Conservation (phyloP, 2,329 filamentous ascomycete genomes). For the Cladosporium sp. region DNA sequence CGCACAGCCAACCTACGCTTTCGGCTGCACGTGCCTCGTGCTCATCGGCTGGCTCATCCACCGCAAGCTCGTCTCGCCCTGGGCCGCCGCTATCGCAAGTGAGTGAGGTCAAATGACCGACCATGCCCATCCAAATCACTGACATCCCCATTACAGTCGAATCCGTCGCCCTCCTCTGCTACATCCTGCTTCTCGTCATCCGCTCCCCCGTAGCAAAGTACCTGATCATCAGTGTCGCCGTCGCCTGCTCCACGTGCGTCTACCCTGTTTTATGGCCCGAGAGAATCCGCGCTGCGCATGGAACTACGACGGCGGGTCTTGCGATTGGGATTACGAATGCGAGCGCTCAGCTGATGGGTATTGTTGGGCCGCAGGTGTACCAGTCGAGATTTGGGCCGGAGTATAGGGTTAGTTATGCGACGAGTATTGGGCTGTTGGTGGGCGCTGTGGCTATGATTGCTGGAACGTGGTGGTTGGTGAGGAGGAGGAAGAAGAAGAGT, state of each 20-base stretch:
- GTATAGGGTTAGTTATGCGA: constrained; percentile 41
- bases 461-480: constrained; percentile 23
- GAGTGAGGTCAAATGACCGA: not conserved
- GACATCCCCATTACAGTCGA: constrained; percentile 29
- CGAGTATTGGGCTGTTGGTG: constrained; percentile 38
- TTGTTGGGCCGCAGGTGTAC: constrained; percentile 45
- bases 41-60: constrained; percentile 27
- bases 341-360: constrained; percentile 40
- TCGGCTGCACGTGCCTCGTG: constrained; percentile 26
- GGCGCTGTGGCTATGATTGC: constrained; percentile 29
- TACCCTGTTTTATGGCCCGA: constrained; percentile 46
- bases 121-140: not conserved
- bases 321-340: constrained; percentile 43
- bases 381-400: constrained; percentile 42
- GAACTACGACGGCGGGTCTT: constrained; percentile 42
- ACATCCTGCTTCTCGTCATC: constrained; percentile 43
- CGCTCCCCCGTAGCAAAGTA: constrained; percentile 40
- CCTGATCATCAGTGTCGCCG: constrained; percentile 44
- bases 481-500: not conserved
- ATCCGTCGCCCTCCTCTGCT: constrained; percentile 40
- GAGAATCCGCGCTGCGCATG: constrained; percentile 42
- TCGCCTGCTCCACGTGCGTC: constrained; percentile 42
- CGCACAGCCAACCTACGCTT: constrained; percentile 25
- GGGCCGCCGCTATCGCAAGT: constrained; percentile 25
- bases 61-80: constrained; percentile 20